A percentile compares a stretch with the other conserved stretches of the same genome.
Evolutionary conservation across 305 asterid genomes (phyloP).

Genomic region (Rubia tinctorum): DNA sequence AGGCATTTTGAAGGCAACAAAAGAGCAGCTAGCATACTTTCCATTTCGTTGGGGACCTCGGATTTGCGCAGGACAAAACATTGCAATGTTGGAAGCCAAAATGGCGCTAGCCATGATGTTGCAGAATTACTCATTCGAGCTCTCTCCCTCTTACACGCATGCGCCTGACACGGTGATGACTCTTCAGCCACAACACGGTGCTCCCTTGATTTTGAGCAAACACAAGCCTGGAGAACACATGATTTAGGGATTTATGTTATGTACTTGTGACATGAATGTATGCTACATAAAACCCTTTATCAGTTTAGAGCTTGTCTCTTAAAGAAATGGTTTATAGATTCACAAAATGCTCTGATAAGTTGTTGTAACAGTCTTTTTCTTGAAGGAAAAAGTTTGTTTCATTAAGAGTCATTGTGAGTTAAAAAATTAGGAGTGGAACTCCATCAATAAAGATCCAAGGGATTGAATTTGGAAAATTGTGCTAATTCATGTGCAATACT

Average conservation of each 20-base stretch:
- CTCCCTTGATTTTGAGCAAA: slow-evolving; percentile 10
- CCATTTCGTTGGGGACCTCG: slow-evolving; percentile 20
- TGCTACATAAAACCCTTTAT: too few relatives aligned
- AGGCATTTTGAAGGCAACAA: slow-evolving; percentile 9
- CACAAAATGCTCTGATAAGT: too few relatives aligned
- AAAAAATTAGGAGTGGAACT: too few relatives aligned
- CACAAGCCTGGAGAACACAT: not conserved
- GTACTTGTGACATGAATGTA: not conserved
- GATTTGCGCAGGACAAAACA: slow-evolving; percentile 12
- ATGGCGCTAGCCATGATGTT: slow-evolving; percentile 8
- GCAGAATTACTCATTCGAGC: slow-evolving; percentile 12
- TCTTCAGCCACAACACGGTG: slow-evolving; percentile 15
- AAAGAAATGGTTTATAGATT: too few relatives aligned
- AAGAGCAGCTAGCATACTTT: not conserved
- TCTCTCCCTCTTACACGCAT: slow-evolving; percentile 10
- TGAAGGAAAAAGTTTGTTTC: too few relatives aligned
- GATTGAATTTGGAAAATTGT: too few relatives aligned
- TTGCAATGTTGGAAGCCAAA: slow-evolving; percentile 18
- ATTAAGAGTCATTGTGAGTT: too few relatives aligned
- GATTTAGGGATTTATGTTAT: too few relatives aligned
- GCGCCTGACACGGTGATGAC: slow-evolving; percentile 5
- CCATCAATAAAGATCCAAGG: too few relatives aligned
- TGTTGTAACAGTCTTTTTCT: too few relatives aligned
- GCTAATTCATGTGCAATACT: too few relatives aligned
- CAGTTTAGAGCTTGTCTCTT: too few relatives aligned